phyloP scores from a whole-genome alignment of 805 yeast genomes.

The Lachancea cidri region DNA sequence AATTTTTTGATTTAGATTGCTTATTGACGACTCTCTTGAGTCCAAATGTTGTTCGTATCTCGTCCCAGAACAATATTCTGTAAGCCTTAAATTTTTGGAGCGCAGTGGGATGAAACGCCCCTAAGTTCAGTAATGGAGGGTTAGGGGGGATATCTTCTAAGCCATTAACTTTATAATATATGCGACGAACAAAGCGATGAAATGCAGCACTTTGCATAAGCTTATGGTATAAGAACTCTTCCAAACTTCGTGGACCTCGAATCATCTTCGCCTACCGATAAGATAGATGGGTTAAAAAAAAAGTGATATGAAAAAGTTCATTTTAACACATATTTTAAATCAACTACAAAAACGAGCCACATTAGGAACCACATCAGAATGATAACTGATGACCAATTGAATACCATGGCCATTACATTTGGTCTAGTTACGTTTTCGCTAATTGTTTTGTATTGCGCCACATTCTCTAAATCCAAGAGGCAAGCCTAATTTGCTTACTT shows the following conservation, averaged over 20 bases:
- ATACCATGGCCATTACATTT: slow-evolving; percentile 63
- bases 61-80: slow-evolving; percentile 53
- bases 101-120: slow-evolving; percentile 39
- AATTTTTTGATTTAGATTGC: slow-evolving; percentile 8
- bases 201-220: slow-evolving; percentile 55
- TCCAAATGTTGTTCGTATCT: slow-evolving; percentile 51
- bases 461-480: slow-evolving; percentile 41
- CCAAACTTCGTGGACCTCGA: slow-evolving; percentile 35
- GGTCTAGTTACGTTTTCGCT: slow-evolving; percentile 70
- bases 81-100: slow-evolving; percentile 58
- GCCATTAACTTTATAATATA: slow-evolving; percentile 62
- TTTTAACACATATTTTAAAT: too few relatives aligned
- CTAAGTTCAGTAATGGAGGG: slow-evolving; percentile 17
- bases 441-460: slow-evolving; percentile 66
- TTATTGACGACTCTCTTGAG: slow-evolving; percentile 30
- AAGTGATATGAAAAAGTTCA: background rate
- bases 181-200: slow-evolving; percentile 53
- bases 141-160: slow-evolving; percentile 40
- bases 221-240: slow-evolving; percentile 43
- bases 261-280: slow-evolving; percentile 5
- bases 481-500: background rate
- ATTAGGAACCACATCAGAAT: slow-evolving; percentile 39
- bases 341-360: too few relatives aligned
- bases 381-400: slow-evolving; percentile 81
- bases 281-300: background rate